These are phyloP conservation scores for Citrus australasica DNA, from an alignment of 345 rosid species.

Conservation along the genomic window DNA sequence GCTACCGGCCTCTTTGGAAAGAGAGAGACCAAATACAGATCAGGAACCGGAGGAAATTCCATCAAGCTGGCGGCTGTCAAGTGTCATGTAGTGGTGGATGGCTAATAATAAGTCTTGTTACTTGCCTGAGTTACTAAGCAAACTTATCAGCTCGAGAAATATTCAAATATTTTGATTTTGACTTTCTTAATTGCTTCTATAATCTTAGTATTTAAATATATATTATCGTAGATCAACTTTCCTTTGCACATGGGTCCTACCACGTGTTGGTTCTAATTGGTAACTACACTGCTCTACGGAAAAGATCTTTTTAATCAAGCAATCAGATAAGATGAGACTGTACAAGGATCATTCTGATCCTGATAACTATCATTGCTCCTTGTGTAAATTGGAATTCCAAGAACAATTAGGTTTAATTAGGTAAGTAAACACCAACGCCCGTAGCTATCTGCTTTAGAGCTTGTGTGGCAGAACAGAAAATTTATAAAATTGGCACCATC, in stretches of 20 bases:
- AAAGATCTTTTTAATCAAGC: not conserved
- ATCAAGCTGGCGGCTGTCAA: conserved; percentile 2
- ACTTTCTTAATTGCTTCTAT: conserved; percentile 15
- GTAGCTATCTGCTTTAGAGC: not conserved
- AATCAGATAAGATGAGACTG: not conserved
- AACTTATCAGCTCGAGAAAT: conserved; percentile 36
- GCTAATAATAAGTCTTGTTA: conserved; percentile 2
- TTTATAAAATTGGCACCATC: no score
- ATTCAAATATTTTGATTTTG: conserved; percentile 20
- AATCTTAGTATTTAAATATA: not conserved
- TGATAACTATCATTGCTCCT: not conserved
- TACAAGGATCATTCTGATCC: not conserved
- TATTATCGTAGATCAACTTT: not conserved
- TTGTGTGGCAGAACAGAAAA: not conserved
- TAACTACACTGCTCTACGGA: not conserved
- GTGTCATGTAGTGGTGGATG: not conserved
- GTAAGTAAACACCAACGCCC: not conserved
- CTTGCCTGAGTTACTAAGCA: conserved; percentile 27
- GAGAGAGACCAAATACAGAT: not conserved
- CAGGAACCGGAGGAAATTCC: not conserved
- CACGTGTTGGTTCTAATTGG: conserved; percentile 6
- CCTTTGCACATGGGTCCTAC: conserved; percentile 7
- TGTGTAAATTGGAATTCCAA: not conserved
- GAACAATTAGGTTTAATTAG: not conserved
- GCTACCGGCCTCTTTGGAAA: not conserved